Evolutionary conservation across 208 protist species (phyloP).

Genomic region (Leishmania martiniquensis): DNA sequence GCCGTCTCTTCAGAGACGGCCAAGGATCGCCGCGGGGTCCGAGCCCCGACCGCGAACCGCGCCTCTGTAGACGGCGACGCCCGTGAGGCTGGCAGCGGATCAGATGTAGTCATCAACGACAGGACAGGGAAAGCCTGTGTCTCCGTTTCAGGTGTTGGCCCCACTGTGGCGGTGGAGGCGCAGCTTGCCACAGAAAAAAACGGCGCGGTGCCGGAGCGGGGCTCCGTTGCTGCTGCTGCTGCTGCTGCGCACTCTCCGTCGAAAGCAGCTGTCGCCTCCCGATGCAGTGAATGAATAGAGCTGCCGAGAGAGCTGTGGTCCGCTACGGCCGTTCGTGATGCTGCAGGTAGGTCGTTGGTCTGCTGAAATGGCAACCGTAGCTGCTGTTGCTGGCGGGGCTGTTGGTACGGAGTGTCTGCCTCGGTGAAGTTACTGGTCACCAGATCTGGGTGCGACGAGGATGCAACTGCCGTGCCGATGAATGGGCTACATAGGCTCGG

Average conservation of each 20-base stretch:
- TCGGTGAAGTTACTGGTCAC: slow-evolving; percentile 9
- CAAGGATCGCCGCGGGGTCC: not conserved
- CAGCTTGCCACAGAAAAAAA: not conserved
- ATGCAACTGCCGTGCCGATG: not conserved
- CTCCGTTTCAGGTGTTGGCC: slow-evolving; percentile 10
- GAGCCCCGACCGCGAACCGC: not conserved
- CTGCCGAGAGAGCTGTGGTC: not conserved
- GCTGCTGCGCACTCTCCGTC: not conserved
- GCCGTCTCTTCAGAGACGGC: not conserved
- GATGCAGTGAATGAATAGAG: not conserved
- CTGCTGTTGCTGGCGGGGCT: not conserved
- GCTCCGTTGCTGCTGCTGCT: not conserved
- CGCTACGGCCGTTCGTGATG: not conserved
- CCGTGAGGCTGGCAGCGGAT: not conserved
- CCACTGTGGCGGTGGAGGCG: not conserved
- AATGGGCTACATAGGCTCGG: not conserved
- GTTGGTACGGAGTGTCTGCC: not conserved
- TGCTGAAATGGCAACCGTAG: not conserved
- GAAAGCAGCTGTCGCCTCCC: not conserved
- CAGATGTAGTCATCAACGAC: slow-evolving; percentile 3
- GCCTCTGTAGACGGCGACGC: not conserved
- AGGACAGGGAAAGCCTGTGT: slow-evolving; percentile 21
- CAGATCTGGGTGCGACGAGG: slow-evolving; percentile 10
- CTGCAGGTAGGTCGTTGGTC: not conserved
- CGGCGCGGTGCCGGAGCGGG: not conserved